Base-by-base conservation (phyloP, 2,329 filamentous ascomycete genomes). In the Cylindrodendrum hubeiense region DNA sequence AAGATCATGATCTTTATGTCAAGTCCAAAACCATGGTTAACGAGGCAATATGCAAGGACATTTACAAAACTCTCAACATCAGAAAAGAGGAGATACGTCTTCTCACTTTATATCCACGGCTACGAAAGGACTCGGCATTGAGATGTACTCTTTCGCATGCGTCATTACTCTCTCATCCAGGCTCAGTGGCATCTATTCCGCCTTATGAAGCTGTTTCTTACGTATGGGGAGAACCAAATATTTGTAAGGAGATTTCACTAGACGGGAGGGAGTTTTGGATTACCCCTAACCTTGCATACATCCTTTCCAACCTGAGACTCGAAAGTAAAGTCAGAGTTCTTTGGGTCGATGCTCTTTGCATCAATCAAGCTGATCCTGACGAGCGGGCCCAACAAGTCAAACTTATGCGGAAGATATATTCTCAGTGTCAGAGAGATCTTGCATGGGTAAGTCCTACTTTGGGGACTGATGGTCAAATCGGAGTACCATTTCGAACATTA, bases 301-400 rank as follows among this genome's bases (percentile, higher is more conserved):
- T 60, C 9, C 33, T 69, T 0, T 60, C 47, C 0, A 41, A 10
- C 1, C 6, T 69, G 0, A 24, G 59, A 6, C 44, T 2, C 0
- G 12, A 12, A 1, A 5, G 8, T 0, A 2, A 30, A 0, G 3
- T 0, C 12, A 50, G 67, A 15, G 22, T 46, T 1, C 13, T 71
- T 1, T 71, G 68, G 68, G 57, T 63, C 0, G 68, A 71, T 49
- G 66, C 68, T 2, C n/a, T 69, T 2, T 69, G 67, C 22, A 69
- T 70, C 10, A 70, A 69, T 13, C 67, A 69, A 34, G 55, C 34
- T 0, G 53, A 70, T 6, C 3, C 58, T 2, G 6, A 22, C 10
- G 67, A 70, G 6, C 64, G 67, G 1, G 54, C 24, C 15, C 55
- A 65, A 0, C 67, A 69, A 21, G 67, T 69, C 1, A 21, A 28